A percentile compares a stretch with the other conserved stretches of the same genome.
Conservation (phyloP, 75 land plant species). For the Gnetum montanum region DNA sequence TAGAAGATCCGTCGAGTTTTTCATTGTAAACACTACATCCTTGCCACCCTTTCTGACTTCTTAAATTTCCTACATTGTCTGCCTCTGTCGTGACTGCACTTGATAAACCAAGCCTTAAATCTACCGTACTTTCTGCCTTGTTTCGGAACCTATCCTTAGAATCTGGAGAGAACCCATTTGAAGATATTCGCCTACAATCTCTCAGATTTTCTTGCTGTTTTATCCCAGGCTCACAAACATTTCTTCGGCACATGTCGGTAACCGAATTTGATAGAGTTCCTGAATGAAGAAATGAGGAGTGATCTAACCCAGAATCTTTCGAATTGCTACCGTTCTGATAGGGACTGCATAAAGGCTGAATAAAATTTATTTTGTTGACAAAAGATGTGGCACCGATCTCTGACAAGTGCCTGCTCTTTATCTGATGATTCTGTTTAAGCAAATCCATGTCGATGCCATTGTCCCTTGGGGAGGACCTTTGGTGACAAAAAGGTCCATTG, state of each 20-base stretch:
- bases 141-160: no score
- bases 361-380: neutral
- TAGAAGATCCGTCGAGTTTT: no score
- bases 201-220: no score
- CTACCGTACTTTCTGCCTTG: neutral
- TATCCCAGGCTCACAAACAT: no score
- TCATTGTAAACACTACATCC: no score
- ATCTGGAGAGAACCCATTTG: no score
- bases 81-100: no score
- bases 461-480: neutral
- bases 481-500: no score
- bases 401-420: neutral
- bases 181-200: no score
- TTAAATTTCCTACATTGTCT: neutral
- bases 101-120: conserved; percentile 6
- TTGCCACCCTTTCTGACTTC: conserved; percentile 1
- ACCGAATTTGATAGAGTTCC: neutral
- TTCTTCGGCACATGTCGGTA: no score
- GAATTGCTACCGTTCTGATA: conserved; percentile 3
- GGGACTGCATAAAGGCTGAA: no score
- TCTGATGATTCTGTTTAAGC: neutral
- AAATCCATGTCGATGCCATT: neutral
- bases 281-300: neutral
- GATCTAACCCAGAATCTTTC: neutral
- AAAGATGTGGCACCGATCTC: neutral